Conservation (phyloP, 352 stramenopile species). For the Saprolegnia diclina region DNA sequence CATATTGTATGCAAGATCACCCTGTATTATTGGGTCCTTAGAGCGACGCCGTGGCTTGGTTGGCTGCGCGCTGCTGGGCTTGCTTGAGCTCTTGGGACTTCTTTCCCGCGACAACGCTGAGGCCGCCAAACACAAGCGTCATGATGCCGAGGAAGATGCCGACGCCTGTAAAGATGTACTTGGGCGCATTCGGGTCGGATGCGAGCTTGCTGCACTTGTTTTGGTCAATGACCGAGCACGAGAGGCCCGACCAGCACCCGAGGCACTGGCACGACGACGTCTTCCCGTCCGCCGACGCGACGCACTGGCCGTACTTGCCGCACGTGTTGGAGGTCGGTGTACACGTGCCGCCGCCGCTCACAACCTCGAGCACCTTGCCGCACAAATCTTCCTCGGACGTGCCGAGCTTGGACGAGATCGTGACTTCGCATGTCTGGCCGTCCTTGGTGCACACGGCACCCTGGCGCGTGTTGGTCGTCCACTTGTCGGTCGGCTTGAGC, state of each 20-base stretch:
- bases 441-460: constrained; percentile 62
- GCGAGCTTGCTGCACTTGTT: constrained; percentile 53
- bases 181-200: constrained; percentile 52
- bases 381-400: constrained; percentile 78
- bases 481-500: constrained; percentile 54
- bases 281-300: constrained; percentile 52
- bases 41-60: not conserved
- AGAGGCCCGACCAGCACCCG: constrained; percentile 67
- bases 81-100: constrained; percentile 29
- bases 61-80: not conserved
- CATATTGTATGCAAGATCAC: not conserved
- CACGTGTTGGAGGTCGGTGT: constrained; percentile 51
- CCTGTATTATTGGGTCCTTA: not conserved
- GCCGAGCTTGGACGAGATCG: constrained; percentile 37
- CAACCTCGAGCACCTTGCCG: constrained; percentile 51
- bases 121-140: constrained; percentile 63
- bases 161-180: constrained; percentile 66
- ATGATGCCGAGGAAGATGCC: constrained; percentile 69
- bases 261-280: constrained; percentile 53
- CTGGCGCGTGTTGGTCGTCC: constrained; percentile 68
- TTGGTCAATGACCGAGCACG: constrained; percentile 75
- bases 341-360: constrained; percentile 57
- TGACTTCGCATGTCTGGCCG: constrained; percentile 51
- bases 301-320: constrained; percentile 67
- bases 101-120: constrained; percentile 61